Base-by-base conservation (phyloP, 1,284 basidiomycete species). In the Pseudozyma sp. region DNA sequence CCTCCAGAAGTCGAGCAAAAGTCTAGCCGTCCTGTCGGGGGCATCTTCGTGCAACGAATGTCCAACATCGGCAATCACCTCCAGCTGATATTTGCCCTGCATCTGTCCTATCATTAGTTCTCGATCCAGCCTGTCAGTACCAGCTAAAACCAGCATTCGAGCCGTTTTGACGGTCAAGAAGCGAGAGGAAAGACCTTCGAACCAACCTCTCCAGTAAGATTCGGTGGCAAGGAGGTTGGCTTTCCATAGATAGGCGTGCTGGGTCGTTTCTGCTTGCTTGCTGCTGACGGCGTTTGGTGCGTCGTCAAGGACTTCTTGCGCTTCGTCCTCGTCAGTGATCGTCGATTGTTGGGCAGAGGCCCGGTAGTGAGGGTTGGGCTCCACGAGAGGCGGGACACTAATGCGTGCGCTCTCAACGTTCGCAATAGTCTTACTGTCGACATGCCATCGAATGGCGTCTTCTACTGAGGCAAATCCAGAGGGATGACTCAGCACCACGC, bases 101-200 rank as follows among this genome's bases (percentile, higher is more conserved):
- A 99, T 98, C 86, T 99, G 96, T 0, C 95, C 97, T 52, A 99
- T 95, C 92, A 97, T 97, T 44, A 99, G 88, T 74, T 93, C 91
- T 76, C 90, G 92, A 84, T 99, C 97, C 2, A 99, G 89, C 9
- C 95, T 88, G 79, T 99, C 96, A 10, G 95, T 91, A 0, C 95
- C 95, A 0, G 97, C 96, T 12, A 99, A 88, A 4, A 98, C 89
- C 35, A 99, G 89, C 34, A 99, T 86, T 14, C 95, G 90, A 0
- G 95, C 95, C 0, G 93, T 90, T 16, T 91, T 89, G 0, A 91
- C 89, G 0, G 88, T 85, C 4, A 98, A 87, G 86, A 99, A 99
- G 25, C 89, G 88, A 18, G 86, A 86, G 4, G 93, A 95, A 0
- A 99, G 88, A 0, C 91, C 91, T 3, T 88, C 87, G 86, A 98